phyloP scores from a whole-genome alignment of 306 rosid species.

The Nissolia schottii region DNA sequence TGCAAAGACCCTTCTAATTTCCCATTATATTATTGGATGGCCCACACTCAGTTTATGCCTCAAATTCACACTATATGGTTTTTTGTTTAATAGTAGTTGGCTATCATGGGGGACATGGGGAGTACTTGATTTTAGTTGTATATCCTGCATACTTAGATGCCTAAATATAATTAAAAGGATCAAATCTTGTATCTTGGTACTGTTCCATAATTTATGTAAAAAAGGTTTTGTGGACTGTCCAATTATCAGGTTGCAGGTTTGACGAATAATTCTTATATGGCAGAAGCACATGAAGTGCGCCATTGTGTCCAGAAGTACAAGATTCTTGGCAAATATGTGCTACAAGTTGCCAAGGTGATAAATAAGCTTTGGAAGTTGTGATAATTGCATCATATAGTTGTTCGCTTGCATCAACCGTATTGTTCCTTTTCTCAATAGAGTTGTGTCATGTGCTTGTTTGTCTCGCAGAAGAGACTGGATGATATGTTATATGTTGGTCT shows the following conservation, averaged over 20 bases:
- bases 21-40: conserved; percentile 9
- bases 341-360: conserved; percentile 86
- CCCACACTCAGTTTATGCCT: not conserved
- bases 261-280: conserved; percentile 85
- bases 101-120: not conserved
- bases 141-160: not conserved
- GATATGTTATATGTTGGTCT: conserved; percentile 96
- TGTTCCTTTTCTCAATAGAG: conserved; percentile 26
- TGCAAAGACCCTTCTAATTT: not conserved
- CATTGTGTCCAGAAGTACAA: conserved; percentile 74
- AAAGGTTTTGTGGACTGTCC: conserved; percentile 28
- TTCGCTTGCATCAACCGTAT: conserved; percentile 19
- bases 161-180: conserved; percentile 1
- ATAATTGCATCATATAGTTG: conserved; percentile 15
- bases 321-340: conserved; percentile 75
- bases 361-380: conserved; percentile 14
- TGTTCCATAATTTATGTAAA: conserved; percentile 6
- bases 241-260: conserved; percentile 82
- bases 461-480: conserved; percentile 86
- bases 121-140: conserved; percentile 11
- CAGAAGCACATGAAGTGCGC: conserved; percentile 83
- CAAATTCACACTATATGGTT: not conserved
- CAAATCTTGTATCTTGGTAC: conserved; percentile 8
- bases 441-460: conserved; percentile 27
- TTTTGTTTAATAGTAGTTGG: conserved; percentile 4